Base-by-base conservation (phyloP, 1,284 basidiomycete genomes). In the Leccinum subspadiceum region DNA sequence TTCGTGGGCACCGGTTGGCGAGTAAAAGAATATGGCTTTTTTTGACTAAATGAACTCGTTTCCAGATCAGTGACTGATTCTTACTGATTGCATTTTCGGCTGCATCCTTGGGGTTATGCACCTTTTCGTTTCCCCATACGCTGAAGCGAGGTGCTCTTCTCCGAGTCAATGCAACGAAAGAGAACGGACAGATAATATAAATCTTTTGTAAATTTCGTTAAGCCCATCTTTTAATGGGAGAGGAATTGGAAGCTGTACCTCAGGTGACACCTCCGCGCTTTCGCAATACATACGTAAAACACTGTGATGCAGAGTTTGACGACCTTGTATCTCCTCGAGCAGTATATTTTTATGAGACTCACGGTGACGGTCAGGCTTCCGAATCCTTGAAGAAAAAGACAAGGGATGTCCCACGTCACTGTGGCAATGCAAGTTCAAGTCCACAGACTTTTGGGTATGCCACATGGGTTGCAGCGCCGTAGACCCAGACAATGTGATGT, bases 401-500 rank as follows among this genome's bases (percentile, higher is more conserved):
- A 20, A 82, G 17, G 22, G 81, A 78, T 83, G 81, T 57, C 81
- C 13, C 22, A 46, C 5, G 22, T 3, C 15, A n/a, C 7, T 9
- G 15, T 39, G 39, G 15, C 15, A 68, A 70, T 41, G 65, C 75
- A 44, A 82, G 76, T 60, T 76, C 78, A 0, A 70, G 64, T 33
- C 33, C 33, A 33, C 31, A 33, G 31, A 33, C 29, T 31, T 10
- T 31, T 31, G 8, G 3, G 8, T 31, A 31, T 31, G 63, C 31
- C 82, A 13, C 66, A 68, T 1, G 68, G 61, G 33, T 64, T 85
- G 59, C 64, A 72, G 56, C 6, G 46, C 54, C 48, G 75, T 79
- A 48, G 83, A 86, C 62, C 83, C 81, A 0, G 56, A 69, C 4
- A 77, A 81, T 60, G 73, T 83, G 5, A 85, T 85, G 82, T 77